phyloP scores from a whole-genome alignment of 768 basidiomycete species.

The Serendipita sp. region DNA sequence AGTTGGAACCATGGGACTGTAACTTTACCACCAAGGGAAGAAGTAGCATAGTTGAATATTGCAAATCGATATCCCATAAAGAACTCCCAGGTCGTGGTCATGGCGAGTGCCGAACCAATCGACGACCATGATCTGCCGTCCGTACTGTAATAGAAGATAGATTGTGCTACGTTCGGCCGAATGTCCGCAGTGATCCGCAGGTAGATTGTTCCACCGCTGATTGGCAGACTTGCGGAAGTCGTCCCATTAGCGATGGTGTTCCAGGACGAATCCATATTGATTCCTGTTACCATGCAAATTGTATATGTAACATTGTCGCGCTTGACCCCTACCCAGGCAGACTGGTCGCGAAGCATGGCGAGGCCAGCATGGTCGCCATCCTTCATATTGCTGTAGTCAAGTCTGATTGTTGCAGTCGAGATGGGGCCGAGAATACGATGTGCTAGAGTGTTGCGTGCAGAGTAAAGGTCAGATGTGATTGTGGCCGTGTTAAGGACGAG shows the following conservation, averaged over 20 bases:
- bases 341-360: constrained; percentile 7
- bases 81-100: constrained; percentile 8
- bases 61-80: constrained; percentile 10
- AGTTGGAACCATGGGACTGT: constrained; percentile 5
- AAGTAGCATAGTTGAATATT: constrained; percentile 9
- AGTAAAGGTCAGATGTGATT: constrained; percentile 6
- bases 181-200: constrained; percentile 5
- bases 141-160: constrained; percentile 9
- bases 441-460: constrained; percentile 9
- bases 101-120: neutral
- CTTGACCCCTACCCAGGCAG: constrained; percentile 5
- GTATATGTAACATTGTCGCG: neutral
- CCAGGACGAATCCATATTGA: constrained; percentile 1
- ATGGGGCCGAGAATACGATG: constrained; percentile 8
- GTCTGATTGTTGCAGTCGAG: constrained; percentile 8
- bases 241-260: neutral
- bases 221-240: neutral
- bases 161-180: neutral
- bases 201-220: constrained; percentile 7
- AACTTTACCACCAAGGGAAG: constrained; percentile 7
- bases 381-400: constrained; percentile 5
- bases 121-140: neutral
- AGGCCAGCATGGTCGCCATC: constrained; percentile 9
- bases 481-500: constrained; percentile 9
- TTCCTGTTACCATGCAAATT: neutral